Evolutionary conservation across 2,329 filamentous ascomycete species (phyloP).

Genomic region (Phialocephala sp.): DNA sequence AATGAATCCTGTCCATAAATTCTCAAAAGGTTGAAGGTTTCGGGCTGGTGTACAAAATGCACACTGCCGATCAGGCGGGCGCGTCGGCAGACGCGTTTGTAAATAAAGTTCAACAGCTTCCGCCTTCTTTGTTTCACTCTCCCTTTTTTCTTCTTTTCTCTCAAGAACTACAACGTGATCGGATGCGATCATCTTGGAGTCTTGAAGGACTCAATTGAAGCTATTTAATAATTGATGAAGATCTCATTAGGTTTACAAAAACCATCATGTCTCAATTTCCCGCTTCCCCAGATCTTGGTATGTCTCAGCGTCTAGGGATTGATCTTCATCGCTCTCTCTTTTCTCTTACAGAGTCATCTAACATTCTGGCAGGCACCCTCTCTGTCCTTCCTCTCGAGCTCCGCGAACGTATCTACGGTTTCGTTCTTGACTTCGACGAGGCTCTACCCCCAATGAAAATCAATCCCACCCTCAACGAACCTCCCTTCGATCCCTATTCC

Average conservation of each 20-base stretch:
- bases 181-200: conserved; percentile 1
- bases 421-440: not conserved
- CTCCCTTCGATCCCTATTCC: not conserved
- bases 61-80: not conserved
- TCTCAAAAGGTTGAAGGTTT: not conserved
- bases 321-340: not conserved
- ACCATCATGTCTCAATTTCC: conserved; percentile 2
- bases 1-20: not conserved
- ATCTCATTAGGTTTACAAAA: not conserved
- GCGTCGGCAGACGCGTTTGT: not conserved
- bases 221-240: not conserved
- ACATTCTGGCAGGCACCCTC: not conserved
- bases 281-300: conserved; percentile 3
- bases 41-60: not conserved
- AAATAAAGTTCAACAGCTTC: not conserved
- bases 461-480: not conserved
- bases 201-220: not conserved
- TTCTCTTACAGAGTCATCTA: not conserved
- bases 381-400: conserved; percentile 8
- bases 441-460: not conserved
- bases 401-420: conserved; percentile 4
- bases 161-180: not conserved
- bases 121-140: too few relatives aligned
- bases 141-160: not conserved
- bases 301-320: not conserved